Conservation (phyloP, 345 rosid species). For the Theobroma cacao region DNA sequence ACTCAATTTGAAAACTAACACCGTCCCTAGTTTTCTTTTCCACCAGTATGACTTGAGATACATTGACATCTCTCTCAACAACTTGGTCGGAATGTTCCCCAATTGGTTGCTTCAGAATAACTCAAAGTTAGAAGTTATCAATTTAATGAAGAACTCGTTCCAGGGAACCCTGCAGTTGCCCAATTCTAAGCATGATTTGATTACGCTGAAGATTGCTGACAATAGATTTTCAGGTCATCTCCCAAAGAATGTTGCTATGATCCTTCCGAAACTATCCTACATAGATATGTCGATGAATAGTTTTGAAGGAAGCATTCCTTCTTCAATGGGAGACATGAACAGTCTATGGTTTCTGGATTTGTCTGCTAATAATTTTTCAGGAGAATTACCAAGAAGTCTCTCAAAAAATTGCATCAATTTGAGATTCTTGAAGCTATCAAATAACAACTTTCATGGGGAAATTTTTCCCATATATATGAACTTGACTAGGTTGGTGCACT, state of each 20-base stretch:
- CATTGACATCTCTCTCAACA: conserved; percentile 17
- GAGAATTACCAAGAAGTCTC: conserved; percentile 12
- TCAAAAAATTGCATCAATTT: neutral
- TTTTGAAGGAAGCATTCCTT: conserved; percentile 22
- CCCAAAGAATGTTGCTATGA: conserved; percentile 7
- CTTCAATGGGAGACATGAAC: conserved; percentile 16
- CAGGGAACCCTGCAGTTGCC: conserved; percentile 1
- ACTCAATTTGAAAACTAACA: neutral
- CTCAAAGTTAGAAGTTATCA: conserved; percentile 12
- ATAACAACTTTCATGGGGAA: conserved; percentile 15
- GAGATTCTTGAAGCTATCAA: conserved; percentile 19
- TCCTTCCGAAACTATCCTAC: conserved; percentile 13
- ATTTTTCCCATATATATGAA: neutral
- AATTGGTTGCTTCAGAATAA: conserved; percentile 24
- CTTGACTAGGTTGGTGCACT: neutral
- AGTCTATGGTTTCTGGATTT: conserved; percentile 20
- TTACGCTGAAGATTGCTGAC: conserved; percentile 5
- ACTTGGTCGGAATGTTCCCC: conserved; percentile 14
- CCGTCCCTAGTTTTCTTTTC: conserved; percentile 9
- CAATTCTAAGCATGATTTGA: conserved; percentile 4
- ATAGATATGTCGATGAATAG: conserved; percentile 21
- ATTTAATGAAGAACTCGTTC: conserved; percentile 17
- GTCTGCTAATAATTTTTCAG: conserved; percentile 24
- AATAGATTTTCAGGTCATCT: conserved; percentile 11
- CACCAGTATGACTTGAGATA: conserved; percentile 7